Evolutionary conservation across 306 rosid species (phyloP), one percentile per base, ranked within the genome.

Genomic region (Pachyrhizus erosus): DNA sequence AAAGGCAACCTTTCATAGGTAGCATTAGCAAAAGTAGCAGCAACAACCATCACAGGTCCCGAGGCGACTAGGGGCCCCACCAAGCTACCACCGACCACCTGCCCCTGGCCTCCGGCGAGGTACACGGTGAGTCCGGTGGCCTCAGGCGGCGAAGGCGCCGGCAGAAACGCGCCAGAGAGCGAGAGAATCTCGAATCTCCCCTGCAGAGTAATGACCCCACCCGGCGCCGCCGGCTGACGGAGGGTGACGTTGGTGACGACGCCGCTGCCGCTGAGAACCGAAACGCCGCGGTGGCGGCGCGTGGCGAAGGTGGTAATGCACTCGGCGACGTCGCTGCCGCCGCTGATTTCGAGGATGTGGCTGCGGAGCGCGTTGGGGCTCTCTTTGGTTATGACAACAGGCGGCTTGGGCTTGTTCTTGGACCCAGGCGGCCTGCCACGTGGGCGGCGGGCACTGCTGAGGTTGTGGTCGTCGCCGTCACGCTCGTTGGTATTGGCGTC

Each of bases 351-450:
- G 80, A 96, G 62, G 2, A 96, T 89, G 33, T 90, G 94, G 90
- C 98, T 93, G 5, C 86, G 84, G 2, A 96, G 92, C 4, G 98
- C 89, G 77, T 96, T 91, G 52, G 99, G 98, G 64, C 81, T 82
- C 67, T 92, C 93, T 76, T 89, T 90, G 0, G 97, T 87, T 7
- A 96, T 70, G 6, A 91, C 85, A 7, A 96, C 79, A 0, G 99
- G 97, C 0, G 97, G 94, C 69, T 85, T 96, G 0, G 91, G 87
- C 70, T 78, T 93, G 97, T 96, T 96, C 71, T 89, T 96, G 0
- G 99, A 96, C 0, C 99, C 99, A 0, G 93, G 92, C 0, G 99
- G 99, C 0, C 99, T 82, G 27, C 99, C 99, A 7, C 99, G 88
- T 0, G 97, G 93, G 0, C 98, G 76, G 34, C 98, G 89, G 5